phyloP scores from a whole-genome alignment of 371 early-diverging fungal genomes.

The Conidiobolus incongruus region DNA sequence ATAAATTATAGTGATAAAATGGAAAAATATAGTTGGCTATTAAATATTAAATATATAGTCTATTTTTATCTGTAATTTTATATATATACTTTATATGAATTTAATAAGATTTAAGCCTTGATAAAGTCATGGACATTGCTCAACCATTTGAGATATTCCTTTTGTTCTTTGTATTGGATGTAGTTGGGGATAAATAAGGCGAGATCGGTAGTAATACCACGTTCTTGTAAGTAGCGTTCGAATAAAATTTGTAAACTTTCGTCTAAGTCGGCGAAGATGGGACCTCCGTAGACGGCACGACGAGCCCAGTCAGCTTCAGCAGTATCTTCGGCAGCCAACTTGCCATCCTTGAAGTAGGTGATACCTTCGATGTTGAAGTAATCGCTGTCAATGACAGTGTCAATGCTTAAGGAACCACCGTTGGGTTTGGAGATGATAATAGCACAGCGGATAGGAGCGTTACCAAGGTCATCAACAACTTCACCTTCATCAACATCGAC shows the following conservation, averaged over 20 bases:
- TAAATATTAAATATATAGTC: no score
- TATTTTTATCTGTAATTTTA: no score
- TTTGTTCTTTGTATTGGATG: constrained; percentile 85
- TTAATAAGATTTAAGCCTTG: constrained; percentile 5
- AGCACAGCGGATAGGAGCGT: constrained; percentile 48
- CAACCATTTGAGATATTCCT: constrained; percentile 78
- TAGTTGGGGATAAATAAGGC: constrained; percentile 70
- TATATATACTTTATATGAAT: background rate
- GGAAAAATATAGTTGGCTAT: no score
- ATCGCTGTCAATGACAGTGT: constrained; percentile 59
- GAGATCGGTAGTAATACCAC: constrained; percentile 58
- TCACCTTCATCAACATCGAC: constrained; percentile 29
- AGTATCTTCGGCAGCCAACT: constrained; percentile 36
- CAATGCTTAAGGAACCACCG: constrained; percentile 55
- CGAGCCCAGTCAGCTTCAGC: constrained; percentile 85
- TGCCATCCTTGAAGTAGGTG: constrained; percentile 38
- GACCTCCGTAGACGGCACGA: constrained; percentile 73
- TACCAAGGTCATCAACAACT: constrained; percentile 25
- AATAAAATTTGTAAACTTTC: constrained; percentile 57
- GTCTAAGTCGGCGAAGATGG: constrained; percentile 77
- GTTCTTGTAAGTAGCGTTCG: constrained; percentile 66
- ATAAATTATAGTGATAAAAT: no score
- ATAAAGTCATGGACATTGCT: constrained; percentile 55
- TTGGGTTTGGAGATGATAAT: constrained; percentile 51
- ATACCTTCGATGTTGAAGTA: constrained; percentile 66